These are phyloP conservation scores for Lasiodiplodia sp. DNA, from an alignment of 2,329 filamentous ascomycete genomes.

Conservation along the genomic window DNA sequence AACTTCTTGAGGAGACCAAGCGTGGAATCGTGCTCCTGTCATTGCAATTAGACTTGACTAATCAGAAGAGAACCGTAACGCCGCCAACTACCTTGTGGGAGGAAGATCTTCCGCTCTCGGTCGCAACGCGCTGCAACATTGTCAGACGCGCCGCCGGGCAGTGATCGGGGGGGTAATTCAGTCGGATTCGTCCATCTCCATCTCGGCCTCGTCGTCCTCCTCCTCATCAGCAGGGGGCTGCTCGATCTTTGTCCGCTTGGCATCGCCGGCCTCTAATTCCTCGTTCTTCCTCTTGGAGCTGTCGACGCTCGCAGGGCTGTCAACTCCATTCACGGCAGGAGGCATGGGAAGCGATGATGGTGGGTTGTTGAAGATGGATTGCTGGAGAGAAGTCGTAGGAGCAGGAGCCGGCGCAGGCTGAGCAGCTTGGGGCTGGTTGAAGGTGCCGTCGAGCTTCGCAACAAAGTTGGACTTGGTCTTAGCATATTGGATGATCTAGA, in stretches of 20 bases:
- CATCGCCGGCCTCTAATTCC: slow-evolving; percentile 55
- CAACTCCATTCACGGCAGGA: slow-evolving; percentile 58
- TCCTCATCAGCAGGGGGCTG: slow-evolving; percentile 41
- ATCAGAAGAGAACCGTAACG: slow-evolving; percentile 23
- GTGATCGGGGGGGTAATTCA: slow-evolving; percentile 16
- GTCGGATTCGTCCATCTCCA: slow-evolving; percentile 73
- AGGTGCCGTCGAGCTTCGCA: slow-evolving; percentile 90
- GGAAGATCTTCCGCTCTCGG: slow-evolving; percentile 16
- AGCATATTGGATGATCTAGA: slow-evolving; percentile 86
- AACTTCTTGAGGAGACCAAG: slow-evolving; percentile 22
- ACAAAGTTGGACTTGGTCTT: slow-evolving; percentile 89
- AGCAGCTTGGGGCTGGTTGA: slow-evolving; percentile 50
- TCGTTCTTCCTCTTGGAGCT: slow-evolving; percentile 71
- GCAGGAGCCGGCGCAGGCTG: slow-evolving; percentile 44
- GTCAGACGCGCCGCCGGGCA: slow-evolving; percentile 23
- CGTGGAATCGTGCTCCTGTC: slow-evolving; percentile 22
- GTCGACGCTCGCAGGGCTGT: slow-evolving; percentile 65
- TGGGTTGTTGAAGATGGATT: slow-evolving; percentile 28
- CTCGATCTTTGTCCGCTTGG: slow-evolving; percentile 59
- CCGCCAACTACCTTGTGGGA: slow-evolving; percentile 24
- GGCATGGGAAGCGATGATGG: slow-evolving; percentile 13
- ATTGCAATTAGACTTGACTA: slow-evolving; percentile 26
- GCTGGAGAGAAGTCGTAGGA: slow-evolving; percentile 53
- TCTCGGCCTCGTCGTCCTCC: slow-evolving; percentile 59
- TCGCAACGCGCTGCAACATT: slow-evolving; percentile 14